Base-by-base conservation (phyloP, 371 early-diverging fungal species). In the Apophysomyces variabilis region DNA sequence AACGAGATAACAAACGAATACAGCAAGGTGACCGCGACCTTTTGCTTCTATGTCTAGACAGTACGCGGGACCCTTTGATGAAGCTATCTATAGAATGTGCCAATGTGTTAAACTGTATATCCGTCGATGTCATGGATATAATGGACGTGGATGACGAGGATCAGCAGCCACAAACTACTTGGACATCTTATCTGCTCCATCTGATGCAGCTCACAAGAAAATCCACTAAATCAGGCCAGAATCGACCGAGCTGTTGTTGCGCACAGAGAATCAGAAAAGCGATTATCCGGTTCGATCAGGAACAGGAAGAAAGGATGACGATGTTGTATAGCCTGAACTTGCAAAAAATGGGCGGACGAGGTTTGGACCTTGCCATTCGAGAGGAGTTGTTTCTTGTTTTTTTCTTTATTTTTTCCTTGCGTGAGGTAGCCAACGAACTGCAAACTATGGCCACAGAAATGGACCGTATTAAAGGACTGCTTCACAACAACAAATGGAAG, bases 341-440 rank as follows among this genome's bases (percentile, higher is more conserved):
- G 11, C 72, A 76, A 9, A 78, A 79, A 38, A 66, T 75, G 0
- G 79, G 75, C 9, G 69, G 69, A 67, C 54, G 73, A 6, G 64
- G 76, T 1, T 50, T 87, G 60, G 86, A 86, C 64, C 67, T 86
- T 0, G 86, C 85, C 8, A 82, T 84, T 26, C 77, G 86, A 5
- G 87, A 89, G 63, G 89, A 89, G 46, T 62, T 86, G 4, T 89
- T 87, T 58, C 69, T 89, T 59, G 87, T 89, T n/a, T 89, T 89
- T 59, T 89, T 86, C 64, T 89, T 87, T 46, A 73, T 89, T 12
- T 87, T 87, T 61, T 84, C 87, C 0, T 66, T 89, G 64, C 85
- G 89, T 7, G 87, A 89, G 60, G 79, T 83, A 5, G 86, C 89
- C 1, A 83, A 77, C 2, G 86, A 88, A 46, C 35, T 88, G 43